Evolutionary conservation across 345 rosid genomes (phyloP), one percentile per base, ranked within the genome.

Genomic region (Murraya koenigii): DNA sequence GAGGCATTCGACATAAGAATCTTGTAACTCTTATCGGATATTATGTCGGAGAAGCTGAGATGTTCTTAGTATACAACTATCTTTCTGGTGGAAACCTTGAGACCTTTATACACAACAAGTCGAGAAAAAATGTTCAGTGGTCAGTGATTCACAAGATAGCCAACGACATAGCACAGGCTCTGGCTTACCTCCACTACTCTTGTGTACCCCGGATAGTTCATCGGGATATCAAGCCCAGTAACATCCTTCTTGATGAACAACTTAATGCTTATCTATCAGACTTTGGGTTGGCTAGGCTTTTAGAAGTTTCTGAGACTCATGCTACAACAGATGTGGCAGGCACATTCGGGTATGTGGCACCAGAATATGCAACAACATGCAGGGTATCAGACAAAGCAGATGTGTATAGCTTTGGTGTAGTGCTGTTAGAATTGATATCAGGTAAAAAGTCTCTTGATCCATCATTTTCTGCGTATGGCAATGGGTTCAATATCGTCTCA

Each of bases 41-140:
- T 60, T 88, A 86, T 59, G 77, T 81, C 67, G 89, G 90, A 75
- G 89, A 86, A 73, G 78, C 85, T 30, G 92, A 90, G 74, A 90
- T 90, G 94, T 87, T 90, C 79, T 75, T 90, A 69, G 71, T 89
- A 56, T 90, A 90, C 77, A 89, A 90, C 47, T 90, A 85, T 78
- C 94, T 90, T 75, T 86, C 91, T 4, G 94, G 92, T 49, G 94
- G 94, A 69, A 90, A 90, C 80, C 94, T 90, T 65, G 91, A 90
- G 66, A 79, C 89, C 41, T 90, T 90, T 87, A 88, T 90, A 39
- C 94, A 87, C 74, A 83, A 85, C 66, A 82, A 83, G 59, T 82
- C 83, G 1, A 81, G 81, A 8, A 77, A 81, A 72, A 83, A 75
- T 23, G 77, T 78, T 2, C 79, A 85, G 54, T 90, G 92, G 92